Conservation (phyloP, 2,329 filamentous ascomycete genomes). For the Aspergillus sp. region DNA sequence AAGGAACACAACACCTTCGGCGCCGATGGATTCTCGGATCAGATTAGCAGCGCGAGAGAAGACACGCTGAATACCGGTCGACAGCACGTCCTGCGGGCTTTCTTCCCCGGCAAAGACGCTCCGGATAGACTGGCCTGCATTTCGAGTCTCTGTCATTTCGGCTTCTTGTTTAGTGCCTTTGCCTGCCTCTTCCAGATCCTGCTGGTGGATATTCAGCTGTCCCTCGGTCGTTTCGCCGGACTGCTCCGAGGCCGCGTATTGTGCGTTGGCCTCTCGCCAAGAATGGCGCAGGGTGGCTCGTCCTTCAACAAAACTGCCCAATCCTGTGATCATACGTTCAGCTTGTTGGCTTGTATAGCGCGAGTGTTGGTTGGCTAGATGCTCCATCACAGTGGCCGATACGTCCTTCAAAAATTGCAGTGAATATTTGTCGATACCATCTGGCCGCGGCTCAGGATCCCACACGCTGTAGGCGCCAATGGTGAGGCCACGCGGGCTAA, state of each 20-base stretch:
- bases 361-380: conserved; percentile 55
- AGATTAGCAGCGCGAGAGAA: conserved; percentile 49
- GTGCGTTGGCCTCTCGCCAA: conserved; percentile 19
- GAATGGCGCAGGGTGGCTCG: conserved; percentile 30
- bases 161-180: not conserved
- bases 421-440: conserved; percentile 29
- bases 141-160: not conserved
- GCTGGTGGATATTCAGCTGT: conserved; percentile 22
- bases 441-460: conserved; percentile 50
- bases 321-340: conserved; percentile 57
- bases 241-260: conserved; percentile 11
- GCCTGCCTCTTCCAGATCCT: conserved; percentile 15
- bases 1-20: conserved; percentile 40
- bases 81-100: conserved; percentile 11
- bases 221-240: conserved; percentile 14
- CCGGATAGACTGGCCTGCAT: not conserved
- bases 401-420: conserved; percentile 59
- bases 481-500: conserved; percentile 52
- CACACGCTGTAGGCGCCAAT: conserved; percentile 62
- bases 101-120: conserved; percentile 6
- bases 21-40: conserved; percentile 43
- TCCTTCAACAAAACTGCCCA: conserved; percentile 53
- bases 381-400: conserved; percentile 55
- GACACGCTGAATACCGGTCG: conserved; percentile 24
- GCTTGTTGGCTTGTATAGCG: conserved; percentile 53